Base-by-base conservation (phyloP, 371 early-diverging fungal genomes). In the Smittium culicis region DNA sequence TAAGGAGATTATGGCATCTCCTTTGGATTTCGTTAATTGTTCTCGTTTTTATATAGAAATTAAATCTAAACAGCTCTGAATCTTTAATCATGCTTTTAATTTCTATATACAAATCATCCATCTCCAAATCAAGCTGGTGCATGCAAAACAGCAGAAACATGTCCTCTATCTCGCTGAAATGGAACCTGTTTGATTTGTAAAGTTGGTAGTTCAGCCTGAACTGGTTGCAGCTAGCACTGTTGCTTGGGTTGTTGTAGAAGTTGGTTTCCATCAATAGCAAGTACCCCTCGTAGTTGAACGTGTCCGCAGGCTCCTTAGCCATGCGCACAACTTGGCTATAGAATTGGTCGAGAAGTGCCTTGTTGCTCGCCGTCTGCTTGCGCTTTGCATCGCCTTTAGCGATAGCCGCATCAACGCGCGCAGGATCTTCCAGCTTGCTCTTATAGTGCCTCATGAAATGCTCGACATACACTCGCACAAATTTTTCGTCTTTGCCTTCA, bases 21-120 rank as follows among this genome's bases (percentile, higher is more conserved):
- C 91, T 75, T 55, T 82, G 83, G 34, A 91, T 79, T 69, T 91
- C 92, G 66, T 81, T 79, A 0, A 92, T 79, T 27, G 94, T 94
- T 68, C 98, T 82, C 34, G 94, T 92, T 75, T 94, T 94, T 68
- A 96, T 80, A 79, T 94, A 98, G 96, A 96, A 98, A 74, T 96
- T 92, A 69, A 98, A 98, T 54, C 93, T 81, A 83, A 98, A 96
- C 58, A 91, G 72, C 14, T 91, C 87, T 24, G 86, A 84, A 68
- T 81, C 79, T 55, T 88, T 88, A 66, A 97, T 83, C 67, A 94
- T 93, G 60, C 84, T 85, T 58, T 91, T 82, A 70, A 98, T 91
- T 69, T 83, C 79, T 60, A 96, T 95, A 74, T 94, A 92, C 0
- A 89, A 91, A 68, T 96, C 94, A 32, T 95, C 96, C 31, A 85